phyloP scores from a whole-genome alignment of 1,284 basidiomycete species.

The Termitomyces sp. region DNA sequence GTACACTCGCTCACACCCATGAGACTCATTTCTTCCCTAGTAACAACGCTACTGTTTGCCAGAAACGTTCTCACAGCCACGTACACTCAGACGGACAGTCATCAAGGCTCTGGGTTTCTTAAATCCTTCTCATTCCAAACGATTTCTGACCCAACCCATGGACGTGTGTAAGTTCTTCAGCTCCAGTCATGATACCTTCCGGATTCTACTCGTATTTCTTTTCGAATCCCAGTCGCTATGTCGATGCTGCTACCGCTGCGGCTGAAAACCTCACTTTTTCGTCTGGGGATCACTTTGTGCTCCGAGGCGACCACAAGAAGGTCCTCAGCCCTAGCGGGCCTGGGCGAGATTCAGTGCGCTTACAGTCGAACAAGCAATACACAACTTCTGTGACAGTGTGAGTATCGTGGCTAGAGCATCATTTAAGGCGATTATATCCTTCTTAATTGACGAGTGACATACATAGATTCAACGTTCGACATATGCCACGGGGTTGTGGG shows the following conservation, averaged over 20 bases:
- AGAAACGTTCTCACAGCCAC: slow-evolving; percentile 23
- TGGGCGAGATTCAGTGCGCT: slow-evolving; percentile 57
- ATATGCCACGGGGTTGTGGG: slow-evolving; percentile 64
- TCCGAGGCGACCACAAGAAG: slow-evolving; percentile 50
- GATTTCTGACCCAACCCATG: slow-evolving; percentile 56
- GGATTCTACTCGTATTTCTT: neutral
- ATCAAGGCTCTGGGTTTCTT: slow-evolving; percentile 47
- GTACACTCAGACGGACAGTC: slow-evolving; percentile 41
- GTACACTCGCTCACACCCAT: neutral
- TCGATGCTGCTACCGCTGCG: slow-evolving; percentile 40
- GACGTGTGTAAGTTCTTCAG: slow-evolving; percentile 48
- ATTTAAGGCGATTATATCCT: neutral
- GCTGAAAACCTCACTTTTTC: slow-evolving; percentile 45
- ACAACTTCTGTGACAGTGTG: slow-evolving; percentile 55
- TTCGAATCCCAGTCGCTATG: slow-evolving; percentile 44
- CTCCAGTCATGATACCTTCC: neutral
- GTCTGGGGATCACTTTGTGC: slow-evolving; percentile 41
- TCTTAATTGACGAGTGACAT: slow-evolving; percentile 1
- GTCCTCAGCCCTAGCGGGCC: slow-evolving; percentile 40
- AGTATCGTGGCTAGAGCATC: slow-evolving; percentile 19
- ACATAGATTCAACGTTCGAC: slow-evolving; percentile 47
- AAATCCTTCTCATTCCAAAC: slow-evolving; percentile 45
- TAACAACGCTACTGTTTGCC: slow-evolving; percentile 12
- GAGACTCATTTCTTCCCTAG: neutral
- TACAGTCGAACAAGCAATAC: slow-evolving; percentile 48